Base-by-base conservation (phyloP, 202 grass and related monocot species). In the Carex arenaria region DNA sequence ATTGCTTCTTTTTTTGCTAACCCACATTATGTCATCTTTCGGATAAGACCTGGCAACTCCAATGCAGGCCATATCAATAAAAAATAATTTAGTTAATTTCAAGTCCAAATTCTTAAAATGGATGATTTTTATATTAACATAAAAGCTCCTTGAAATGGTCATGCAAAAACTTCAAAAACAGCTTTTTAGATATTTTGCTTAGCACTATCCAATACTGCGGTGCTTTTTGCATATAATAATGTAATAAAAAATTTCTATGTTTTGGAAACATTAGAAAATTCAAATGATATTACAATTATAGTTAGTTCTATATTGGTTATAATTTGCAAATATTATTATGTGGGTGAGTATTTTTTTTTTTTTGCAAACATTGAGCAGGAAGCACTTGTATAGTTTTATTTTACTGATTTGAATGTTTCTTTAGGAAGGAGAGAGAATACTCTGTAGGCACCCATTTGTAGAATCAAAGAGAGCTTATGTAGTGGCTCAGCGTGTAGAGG, bases 391-490 rank as follows among this genome's bases (percentile, higher is more conserved):
- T 60, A 68, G 40, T 66, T 45, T 90, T 65, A 85, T 82, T 45
- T 86, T 70, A 30, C 30, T 84, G 22, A 36, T 73, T 7, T 62
- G 28, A 66, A 55, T 83, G 79, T 87, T 75, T 63, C 85, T 92
- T 51, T 81, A 94, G 96, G 89, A 87, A 87, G 96, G 96, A 80
- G 89, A 99, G 70, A 87, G 93, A 43, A 93, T 96, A 88, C 87
- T 99, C 22, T 99, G 96, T 64, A 88, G 93, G 30, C 93, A 99
- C 55, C 96, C 96, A 26, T 99, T 99, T 81, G 87, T 87, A 88
- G 93, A 99, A 89, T 99, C 96, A 43, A 99, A 99, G 85, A 94
- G 96, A 82, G 96, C 91, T 65, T 96, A 94, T 87, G 93, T 96
- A 87, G 93, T 94, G 51, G 90, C 93, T 55, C 93, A 99, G 64